Conservation (phyloP, 169 alveolate genomes). For the Miamiensis avidus region DNA sequence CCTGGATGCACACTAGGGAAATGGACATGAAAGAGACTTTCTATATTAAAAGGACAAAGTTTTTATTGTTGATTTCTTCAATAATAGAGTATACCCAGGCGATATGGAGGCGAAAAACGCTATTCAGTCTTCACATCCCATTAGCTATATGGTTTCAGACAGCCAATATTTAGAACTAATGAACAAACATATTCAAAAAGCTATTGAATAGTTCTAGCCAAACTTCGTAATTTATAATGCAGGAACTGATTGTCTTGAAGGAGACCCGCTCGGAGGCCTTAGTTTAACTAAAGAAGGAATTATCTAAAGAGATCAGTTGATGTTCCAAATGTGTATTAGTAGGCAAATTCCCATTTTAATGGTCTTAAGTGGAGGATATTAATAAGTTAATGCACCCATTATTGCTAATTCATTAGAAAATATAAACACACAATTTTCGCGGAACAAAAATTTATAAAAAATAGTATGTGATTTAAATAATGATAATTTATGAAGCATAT, state of each 20-base stretch:
- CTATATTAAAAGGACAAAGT: slow-evolving; percentile 41
- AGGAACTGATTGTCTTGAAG: slow-evolving; percentile 78
- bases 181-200: not conserved
- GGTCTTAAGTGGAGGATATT: slow-evolving; percentile 80
- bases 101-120: slow-evolving; percentile 64
- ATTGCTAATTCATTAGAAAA: slow-evolving; percentile 49
- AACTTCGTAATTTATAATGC: slow-evolving; percentile 76
- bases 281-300: slow-evolving; percentile 54
- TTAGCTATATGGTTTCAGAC: slow-evolving; percentile 38
- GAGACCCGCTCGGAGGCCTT: slow-evolving; percentile 69
- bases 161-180: slow-evolving; percentile 31
- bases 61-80: slow-evolving; percentile 57
- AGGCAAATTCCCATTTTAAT: slow-evolving; percentile 62
- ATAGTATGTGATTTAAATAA: too few relatives aligned
- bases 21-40: slow-evolving; percentile 80
- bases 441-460: too few relatives aligned
- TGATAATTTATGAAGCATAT: too few relatives aligned
- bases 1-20: slow-evolving; percentile 84
- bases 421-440: too few relatives aligned
- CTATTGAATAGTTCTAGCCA: slow-evolving; percentile 57
- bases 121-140: slow-evolving; percentile 34
- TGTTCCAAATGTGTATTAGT: slow-evolving; percentile 46
- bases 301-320: slow-evolving; percentile 62
- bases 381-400: slow-evolving; percentile 61
- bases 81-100: slow-evolving; percentile 66